phyloP scores from a whole-genome alignment of 495 filamentous ascomycete genomes.

The Chaetomidium leptoderma region DNA sequence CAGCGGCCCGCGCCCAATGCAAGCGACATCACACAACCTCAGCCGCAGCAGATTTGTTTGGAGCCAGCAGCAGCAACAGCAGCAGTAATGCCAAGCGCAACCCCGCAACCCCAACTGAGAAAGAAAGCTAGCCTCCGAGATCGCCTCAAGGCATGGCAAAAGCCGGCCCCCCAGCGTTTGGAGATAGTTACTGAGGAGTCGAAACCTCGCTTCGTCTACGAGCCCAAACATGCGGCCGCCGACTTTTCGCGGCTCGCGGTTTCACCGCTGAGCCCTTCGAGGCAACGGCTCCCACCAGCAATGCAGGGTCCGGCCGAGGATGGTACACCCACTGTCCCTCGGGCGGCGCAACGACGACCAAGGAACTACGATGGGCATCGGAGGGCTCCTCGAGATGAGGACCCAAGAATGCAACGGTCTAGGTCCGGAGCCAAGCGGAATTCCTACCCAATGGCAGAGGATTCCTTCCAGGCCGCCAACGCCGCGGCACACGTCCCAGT shows the following conservation, averaged over 20 bases:
- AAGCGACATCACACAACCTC: slow-evolving; percentile 11
- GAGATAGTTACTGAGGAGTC: slow-evolving; percentile 14
- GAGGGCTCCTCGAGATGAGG: not conserved
- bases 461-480: slow-evolving; percentile 8
- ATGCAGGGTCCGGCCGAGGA: slow-evolving; percentile 15
- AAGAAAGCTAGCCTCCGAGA: slow-evolving; percentile 28
- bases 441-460: slow-evolving; percentile 5
- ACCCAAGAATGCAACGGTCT: not conserved
- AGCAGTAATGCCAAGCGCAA: slow-evolving; percentile 14
- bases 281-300: not conserved
- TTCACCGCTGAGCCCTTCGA: slow-evolving; percentile 2
- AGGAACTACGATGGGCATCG: not conserved
- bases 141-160: slow-evolving; percentile 24
- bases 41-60: slow-evolving; percentile 6
- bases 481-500: slow-evolving; percentile 3
- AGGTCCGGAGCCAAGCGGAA: not conserved
- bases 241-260: slow-evolving; percentile 27
- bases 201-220: slow-evolving; percentile 23
- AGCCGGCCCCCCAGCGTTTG: not conserved
- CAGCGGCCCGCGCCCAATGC: not conserved
- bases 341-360: not conserved
- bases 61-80: slow-evolving; percentile 1
- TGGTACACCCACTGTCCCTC: not conserved
- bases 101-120: slow-evolving; percentile 23
- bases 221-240: slow-evolving; percentile 31